Percentiles rank a stretch among this genome's conserved stretches.
Conservation (phyloP, 2,329 filamentous ascomycete genomes). For the Amesomyces nigricolor region DNA sequence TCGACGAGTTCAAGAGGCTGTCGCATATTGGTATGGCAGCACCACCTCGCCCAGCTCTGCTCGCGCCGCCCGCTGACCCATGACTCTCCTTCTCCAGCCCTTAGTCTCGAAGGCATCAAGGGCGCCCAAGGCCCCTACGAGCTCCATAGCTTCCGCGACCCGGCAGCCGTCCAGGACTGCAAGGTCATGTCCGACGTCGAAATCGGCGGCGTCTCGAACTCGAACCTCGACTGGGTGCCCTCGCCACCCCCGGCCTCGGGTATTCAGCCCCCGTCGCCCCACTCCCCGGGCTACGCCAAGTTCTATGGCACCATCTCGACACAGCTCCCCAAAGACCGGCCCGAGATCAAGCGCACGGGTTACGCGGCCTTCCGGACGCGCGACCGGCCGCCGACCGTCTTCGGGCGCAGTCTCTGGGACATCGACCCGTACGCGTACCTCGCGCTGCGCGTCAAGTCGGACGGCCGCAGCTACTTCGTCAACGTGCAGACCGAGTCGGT, state of each 20-base stretch:
- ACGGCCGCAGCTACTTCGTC: slow-evolving; percentile 87
- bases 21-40: slow-evolving; percentile 47
- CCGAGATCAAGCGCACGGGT: slow-evolving; percentile 71
- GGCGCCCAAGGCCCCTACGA: slow-evolving; percentile 57
- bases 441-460: slow-evolving; percentile 80
- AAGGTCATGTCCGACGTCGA: slow-evolving; percentile 84
- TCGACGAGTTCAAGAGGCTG: slow-evolving; percentile 55
- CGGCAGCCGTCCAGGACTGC: slow-evolving; percentile 44
- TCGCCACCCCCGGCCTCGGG: slow-evolving; percentile 14
- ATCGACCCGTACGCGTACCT: slow-evolving; percentile 86
- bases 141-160: slow-evolving; percentile 57
- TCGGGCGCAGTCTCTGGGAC: slow-evolving; percentile 81
- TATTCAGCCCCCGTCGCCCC: slow-evolving; percentile 26
- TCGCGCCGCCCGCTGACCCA: slow-evolving; percentile 2
- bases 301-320: slow-evolving; percentile 90
- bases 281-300: slow-evolving; percentile 55
- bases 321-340: slow-evolving; percentile 67
- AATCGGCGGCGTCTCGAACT: slow-evolving; percentile 79
- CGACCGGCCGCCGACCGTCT: slow-evolving; percentile 71
- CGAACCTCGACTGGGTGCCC: slow-evolving; percentile 60
- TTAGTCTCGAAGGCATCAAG: slow-evolving; percentile 64
- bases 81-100: slow-evolving; percentile 40
- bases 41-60: neutral
- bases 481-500: slow-evolving; percentile 94
- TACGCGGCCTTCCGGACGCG: slow-evolving; percentile 87